phyloP scores from a whole-genome alignment of 768 basidiomycete genomes.

The Lentinula aciculospora region DNA sequence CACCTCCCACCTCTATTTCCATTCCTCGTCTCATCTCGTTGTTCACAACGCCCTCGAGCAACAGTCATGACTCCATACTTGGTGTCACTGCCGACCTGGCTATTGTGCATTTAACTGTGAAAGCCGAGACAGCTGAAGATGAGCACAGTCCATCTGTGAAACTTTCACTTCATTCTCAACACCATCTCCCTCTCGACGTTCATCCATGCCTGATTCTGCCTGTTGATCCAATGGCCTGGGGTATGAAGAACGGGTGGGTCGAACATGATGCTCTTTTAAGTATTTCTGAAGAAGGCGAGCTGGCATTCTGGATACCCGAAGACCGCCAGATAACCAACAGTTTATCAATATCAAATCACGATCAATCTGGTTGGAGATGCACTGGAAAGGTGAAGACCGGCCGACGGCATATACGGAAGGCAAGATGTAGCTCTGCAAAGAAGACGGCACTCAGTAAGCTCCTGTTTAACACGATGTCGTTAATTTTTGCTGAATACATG shows the following conservation, averaged over 20 bases:
- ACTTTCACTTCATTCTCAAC: constrained; percentile 35
- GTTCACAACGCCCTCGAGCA: constrained; percentile 59
- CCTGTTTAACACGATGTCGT: not conserved
- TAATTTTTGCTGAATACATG: constrained; percentile 7
- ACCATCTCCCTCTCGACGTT: constrained; percentile 44
- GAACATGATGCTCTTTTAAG: constrained; percentile 76
- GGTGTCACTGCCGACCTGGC: constrained; percentile 59
- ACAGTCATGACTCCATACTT: constrained; percentile 50
- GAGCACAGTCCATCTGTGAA: constrained; percentile 18
- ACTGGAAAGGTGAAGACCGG: constrained; percentile 75
- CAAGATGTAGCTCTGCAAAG: constrained; percentile 84
- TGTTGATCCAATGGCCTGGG: constrained; percentile 89
- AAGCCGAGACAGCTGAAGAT: constrained; percentile 20
- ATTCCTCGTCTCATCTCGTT: constrained; percentile 53
- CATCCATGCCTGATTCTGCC: constrained; percentile 57
- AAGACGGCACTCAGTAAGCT: constrained; percentile 81
- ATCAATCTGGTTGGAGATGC: constrained; percentile 47
- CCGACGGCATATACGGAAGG: constrained; percentile 57
- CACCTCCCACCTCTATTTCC: constrained; percentile 29
- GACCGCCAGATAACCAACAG: constrained; percentile 18
- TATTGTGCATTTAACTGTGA: constrained; percentile 41
- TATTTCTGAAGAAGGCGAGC: constrained; percentile 66
- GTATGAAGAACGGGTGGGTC: constrained; percentile 35
- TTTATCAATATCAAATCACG: constrained; percentile 7
- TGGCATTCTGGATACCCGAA: constrained; percentile 84